phyloP scores from a whole-genome alignment of 176 grass and related monocot genomes.

The Olyra latifolia region DNA sequence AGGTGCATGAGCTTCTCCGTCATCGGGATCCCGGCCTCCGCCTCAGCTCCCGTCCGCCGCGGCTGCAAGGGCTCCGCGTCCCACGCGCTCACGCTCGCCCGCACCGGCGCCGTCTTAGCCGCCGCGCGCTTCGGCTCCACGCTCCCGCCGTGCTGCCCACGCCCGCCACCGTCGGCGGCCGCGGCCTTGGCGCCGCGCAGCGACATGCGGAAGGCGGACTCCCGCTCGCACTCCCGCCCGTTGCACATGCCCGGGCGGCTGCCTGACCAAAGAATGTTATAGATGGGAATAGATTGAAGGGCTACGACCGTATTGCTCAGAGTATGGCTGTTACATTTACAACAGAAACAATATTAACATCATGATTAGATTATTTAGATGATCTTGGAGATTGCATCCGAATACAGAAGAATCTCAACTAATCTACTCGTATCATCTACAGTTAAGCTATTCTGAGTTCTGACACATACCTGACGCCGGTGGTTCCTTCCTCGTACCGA shows the following conservation, averaged over 20 bases:
- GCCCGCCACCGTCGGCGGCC: neutral
- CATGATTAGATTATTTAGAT: no score
- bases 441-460: no score
- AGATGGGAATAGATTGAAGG: no score
- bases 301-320: no score
- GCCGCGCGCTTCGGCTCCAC: neutral
- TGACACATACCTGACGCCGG: no score
- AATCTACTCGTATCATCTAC: no score
- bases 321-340: no score
- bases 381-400: no score
- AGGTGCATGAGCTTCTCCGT: conserved; percentile 69
- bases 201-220: conserved; percentile 37
- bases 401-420: no score
- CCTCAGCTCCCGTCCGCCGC: neutral
- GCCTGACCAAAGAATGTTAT: no score
- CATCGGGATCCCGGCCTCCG: conserved; percentile 8
- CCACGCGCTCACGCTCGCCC: neutral
- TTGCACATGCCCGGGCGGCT: conserved; percentile 48
- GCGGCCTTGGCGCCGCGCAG: conserved; percentile 30
- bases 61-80: neutral
- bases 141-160: neutral
- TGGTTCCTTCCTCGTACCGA: neutral
- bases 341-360: no score
- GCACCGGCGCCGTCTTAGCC: neutral
- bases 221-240: conserved; percentile 41